Base-by-base conservation (phyloP, 129 eudicot species). In the Saussurea involucrata region DNA sequence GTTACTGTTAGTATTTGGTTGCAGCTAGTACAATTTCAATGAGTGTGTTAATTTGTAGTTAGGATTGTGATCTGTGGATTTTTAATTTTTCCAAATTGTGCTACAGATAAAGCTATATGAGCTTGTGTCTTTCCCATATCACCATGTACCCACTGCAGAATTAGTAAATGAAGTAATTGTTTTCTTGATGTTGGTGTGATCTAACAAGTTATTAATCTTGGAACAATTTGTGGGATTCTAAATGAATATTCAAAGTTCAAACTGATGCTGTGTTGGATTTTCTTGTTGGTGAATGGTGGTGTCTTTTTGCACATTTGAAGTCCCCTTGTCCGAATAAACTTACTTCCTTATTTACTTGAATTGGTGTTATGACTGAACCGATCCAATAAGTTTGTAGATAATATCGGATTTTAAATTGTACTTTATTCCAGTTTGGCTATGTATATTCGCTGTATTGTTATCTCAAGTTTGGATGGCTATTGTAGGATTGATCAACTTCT, bases 301-400 rank as follows among this genome's bases (percentile, higher is more conserved):
- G 78, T 64, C 29, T n/a, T 65, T 44, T 11, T 75, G 65, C 25
- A 8, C 15, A 34, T 55, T 68, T 68, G 44, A 37, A 78, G 21
- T 69, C 3, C 17, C 12, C 1, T 24, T 57, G 33, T 20, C 5
- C 13, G 9, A 0, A 18, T 55, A 2, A 32, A 24, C 32, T 71
- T n/a, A 31, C 68, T 32, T 42, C 36, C 32, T 77, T 21, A 15
- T 24, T 67, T 32, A 8, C 24, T 2, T 77, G 73, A 76, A 21
- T 76, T 66, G 67, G 8, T 44, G 18, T 15, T 44, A 44, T 29
- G 72, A 44, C 3, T 66, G 29, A 46, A 66, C 53, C 21, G 65
- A 46, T 64, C 27, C 2, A 28, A 27, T 44, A 20, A 66, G 80
- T 28, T 42, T 44, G 29, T 37, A 42, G 15, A 42, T 42, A 13